Evolutionary conservation across 139 green algal genomes (phyloP).

Genomic region (Chlorella sp.): DNA sequence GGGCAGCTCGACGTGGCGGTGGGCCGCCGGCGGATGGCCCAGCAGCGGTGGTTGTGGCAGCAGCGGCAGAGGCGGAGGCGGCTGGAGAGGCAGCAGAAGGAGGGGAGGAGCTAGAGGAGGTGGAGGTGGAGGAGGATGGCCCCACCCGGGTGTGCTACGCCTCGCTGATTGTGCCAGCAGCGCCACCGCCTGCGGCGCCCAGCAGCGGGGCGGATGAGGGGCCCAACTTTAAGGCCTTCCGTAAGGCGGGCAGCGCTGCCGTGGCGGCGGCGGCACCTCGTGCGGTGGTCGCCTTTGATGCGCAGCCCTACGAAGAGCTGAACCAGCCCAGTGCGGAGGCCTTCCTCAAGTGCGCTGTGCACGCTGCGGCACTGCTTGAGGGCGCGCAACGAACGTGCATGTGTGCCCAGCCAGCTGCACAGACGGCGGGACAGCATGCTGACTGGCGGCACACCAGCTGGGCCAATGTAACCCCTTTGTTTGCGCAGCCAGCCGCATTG

Average conservation of each 20-base stretch:
- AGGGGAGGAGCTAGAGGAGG: neutral
- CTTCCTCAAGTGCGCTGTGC: conserved; percentile 3
- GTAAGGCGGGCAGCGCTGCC: neutral
- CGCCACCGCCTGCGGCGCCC: neutral
- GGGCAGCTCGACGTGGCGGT: neutral
- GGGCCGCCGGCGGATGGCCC: neutral
- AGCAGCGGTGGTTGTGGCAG: neutral
- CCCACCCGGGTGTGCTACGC: neutral
- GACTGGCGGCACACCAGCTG: too few species aligned
- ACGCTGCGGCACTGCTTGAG: too few species aligned
- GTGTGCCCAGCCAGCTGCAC: too few species aligned
- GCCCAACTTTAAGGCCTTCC: conserved; percentile 25
- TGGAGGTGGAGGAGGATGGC: neutral
- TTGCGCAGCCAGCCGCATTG: too few species aligned
- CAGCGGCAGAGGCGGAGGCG: neutral
- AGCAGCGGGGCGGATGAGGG: neutral
- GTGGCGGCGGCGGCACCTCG: neutral
- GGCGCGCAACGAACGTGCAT: too few species aligned
- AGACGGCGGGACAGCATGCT: too few species aligned
- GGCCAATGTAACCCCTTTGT: too few species aligned
- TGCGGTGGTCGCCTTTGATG: neutral
- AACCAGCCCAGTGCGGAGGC: neutral
- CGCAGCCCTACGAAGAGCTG: conserved; percentile 3
- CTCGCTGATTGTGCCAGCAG: neutral
- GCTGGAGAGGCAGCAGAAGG: neutral